These are phyloP conservation scores for Microthlaspi erraticum DNA, from an alignment of 345 rosid species.

Conservation along the genomic window DNA sequence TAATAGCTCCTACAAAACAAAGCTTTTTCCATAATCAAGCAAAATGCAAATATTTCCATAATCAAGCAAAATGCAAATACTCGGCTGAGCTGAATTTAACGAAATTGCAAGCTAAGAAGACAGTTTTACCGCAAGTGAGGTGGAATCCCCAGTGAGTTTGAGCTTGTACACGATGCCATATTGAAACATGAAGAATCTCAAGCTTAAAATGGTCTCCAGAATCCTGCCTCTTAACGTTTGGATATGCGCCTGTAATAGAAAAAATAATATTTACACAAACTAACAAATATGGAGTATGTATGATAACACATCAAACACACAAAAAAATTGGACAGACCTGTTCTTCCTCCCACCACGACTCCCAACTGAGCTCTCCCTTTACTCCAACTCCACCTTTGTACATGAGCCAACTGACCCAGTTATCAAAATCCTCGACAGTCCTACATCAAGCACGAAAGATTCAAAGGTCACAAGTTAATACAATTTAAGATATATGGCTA, in stretches of 20 bases:
- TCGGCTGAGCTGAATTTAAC: background rate
- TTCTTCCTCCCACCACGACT: constrained; percentile 99
- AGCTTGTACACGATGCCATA: constrained; percentile 98
- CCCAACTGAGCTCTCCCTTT: constrained; percentile 99
- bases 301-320: background rate
- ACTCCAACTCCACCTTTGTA: constrained; percentile 99
- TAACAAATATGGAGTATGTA: background rate
- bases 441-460: constrained; percentile 49
- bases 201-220: constrained; percentile 85
- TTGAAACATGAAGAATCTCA: constrained; percentile 89
- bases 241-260: constrained; percentile 74
- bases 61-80: constrained; percentile 10
- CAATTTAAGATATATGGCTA: constrained; percentile 6
- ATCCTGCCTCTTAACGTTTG: constrained; percentile 92
- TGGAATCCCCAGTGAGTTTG: constrained; percentile 63
- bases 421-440: constrained; percentile 98
- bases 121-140: constrained; percentile 77
- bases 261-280: background rate
- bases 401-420: constrained; percentile 96
- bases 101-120: constrained; percentile 1
- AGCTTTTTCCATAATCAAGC: too few species aligned
- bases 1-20: too few species aligned
- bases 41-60: too few species aligned
- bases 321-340: constrained; percentile 58
- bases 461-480: constrained; percentile 6